Evolutionary conservation across 1,139 yeast species (phyloP).

Genomic region (Kluyveromyces sp.): DNA sequence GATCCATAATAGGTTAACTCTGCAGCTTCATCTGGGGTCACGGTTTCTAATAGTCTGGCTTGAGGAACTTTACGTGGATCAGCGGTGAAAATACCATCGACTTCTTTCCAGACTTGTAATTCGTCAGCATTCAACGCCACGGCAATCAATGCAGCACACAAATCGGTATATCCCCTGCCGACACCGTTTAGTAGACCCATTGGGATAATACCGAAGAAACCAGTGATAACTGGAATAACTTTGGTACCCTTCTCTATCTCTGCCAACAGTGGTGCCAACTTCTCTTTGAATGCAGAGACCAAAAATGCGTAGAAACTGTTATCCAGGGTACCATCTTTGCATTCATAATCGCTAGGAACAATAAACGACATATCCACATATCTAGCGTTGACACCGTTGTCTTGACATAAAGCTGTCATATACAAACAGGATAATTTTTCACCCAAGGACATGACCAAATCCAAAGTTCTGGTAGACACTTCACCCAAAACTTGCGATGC

Average conservation of each 20-base stretch:
- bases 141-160: conserved; percentile 94
- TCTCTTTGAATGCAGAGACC: conserved; percentile 51
- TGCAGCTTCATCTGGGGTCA: conserved; percentile 98
- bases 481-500: conserved; percentile 93
- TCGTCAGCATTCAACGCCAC: conserved; percentile 91
- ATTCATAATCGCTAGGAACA: conserved; percentile 52
- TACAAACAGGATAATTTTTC: conserved; percentile 86
- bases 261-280: conserved; percentile 33
- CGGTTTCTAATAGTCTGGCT: conserved; percentile 77
- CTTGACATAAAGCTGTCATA: conserved; percentile 78
- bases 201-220: conserved; percentile 90
- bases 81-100: conserved; percentile 96
- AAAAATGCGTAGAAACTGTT: conserved; percentile 59
- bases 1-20: conserved; percentile 96
- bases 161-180: conserved; percentile 95
- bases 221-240: conserved; percentile 81
- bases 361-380: conserved; percentile 75
- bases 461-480: conserved; percentile 80
- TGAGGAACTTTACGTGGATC: conserved; percentile 93
- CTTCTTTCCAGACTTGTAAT: conserved; percentile 97
- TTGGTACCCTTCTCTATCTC: conserved; percentile 35
- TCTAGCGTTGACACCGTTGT: conserved; percentile 65
- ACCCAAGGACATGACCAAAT: conserved; percentile 86
- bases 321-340: conserved; percentile 48
- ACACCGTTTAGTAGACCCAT: conserved; percentile 89